Evolutionary conservation across 768 basidiomycete genomes (phyloP).

Genomic region (Leccinum uliginosum): DNA sequence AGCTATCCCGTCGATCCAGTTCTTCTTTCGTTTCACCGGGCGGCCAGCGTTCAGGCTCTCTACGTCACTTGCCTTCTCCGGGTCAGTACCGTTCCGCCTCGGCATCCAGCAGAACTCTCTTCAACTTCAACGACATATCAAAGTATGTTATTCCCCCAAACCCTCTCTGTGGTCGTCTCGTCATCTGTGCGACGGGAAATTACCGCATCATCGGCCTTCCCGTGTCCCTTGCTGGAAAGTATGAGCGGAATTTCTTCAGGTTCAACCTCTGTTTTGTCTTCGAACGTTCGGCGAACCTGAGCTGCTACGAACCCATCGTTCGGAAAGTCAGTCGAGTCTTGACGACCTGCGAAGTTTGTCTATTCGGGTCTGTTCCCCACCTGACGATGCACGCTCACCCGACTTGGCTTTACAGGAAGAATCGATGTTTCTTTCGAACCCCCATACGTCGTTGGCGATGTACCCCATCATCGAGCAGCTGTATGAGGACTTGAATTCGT

Average conservation of each 20-base stretch:
- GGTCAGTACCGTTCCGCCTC: slow-evolving; percentile 45
- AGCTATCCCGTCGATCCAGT: slow-evolving; percentile 50
- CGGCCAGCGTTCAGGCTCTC: slow-evolving; percentile 40
- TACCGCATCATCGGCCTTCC: slow-evolving; percentile 93
- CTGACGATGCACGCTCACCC: neutral
- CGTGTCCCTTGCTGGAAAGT: slow-evolving; percentile 68
- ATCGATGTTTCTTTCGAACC: slow-evolving; percentile 78
- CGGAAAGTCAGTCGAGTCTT: slow-evolving; percentile 92
- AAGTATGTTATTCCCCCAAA: slow-evolving; percentile 92
- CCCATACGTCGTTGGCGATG: slow-evolving; percentile 60
- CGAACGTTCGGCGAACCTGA: slow-evolving; percentile 83
- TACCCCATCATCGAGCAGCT: slow-evolving; percentile 90
- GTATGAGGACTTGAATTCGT: slow-evolving; percentile 96
- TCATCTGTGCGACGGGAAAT: slow-evolving; percentile 76
- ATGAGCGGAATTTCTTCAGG: slow-evolving; percentile 83
- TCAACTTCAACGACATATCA: slow-evolving; percentile 88
- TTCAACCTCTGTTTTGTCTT: slow-evolving; percentile 98
- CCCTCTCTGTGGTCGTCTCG: slow-evolving; percentile 81
- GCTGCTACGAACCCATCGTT: slow-evolving; percentile 94
- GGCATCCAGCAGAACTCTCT: slow-evolving; percentile 48
- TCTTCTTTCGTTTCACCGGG: slow-evolving; percentile 46
- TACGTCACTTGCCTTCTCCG: slow-evolving; percentile 40
- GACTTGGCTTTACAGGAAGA: slow-evolving; percentile 59
- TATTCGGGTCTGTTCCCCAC: slow-evolving; percentile 4
- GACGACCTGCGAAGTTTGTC: slow-evolving; percentile 78